Evolutionary conservation across 441 rosid genomes (phyloP), one percentile per base, ranked within the genome.

Genomic region (Gossypium davidsonii): DNA sequence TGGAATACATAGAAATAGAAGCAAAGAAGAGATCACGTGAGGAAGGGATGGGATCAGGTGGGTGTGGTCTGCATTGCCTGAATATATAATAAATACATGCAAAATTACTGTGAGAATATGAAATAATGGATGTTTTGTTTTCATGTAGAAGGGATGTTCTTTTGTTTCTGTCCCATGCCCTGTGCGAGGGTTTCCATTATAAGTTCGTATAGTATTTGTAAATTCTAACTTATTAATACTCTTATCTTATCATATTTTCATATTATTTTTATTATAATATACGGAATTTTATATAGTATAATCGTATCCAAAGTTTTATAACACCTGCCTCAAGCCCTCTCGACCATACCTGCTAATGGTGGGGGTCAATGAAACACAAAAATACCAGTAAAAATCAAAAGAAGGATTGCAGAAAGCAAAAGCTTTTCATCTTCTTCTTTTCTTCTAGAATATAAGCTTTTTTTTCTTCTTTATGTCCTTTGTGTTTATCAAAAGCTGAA

Each of bases 51-150:
- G 74, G 78, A 72, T 85, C 89, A 91, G 85, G 94, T 87, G 89
- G 58, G 44, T 58, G 17, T 11, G 87, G 86, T 71, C 82, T 62
- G 83, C 81, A 73, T 10, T n/a, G 20, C 14, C 3, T 25, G 37
- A 18, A 63, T 31, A 62, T 14, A 61, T 31, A 61, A 61, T 83
- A 63, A 48, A 70, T 79, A 70, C 83, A 82, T 85, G 86, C 86
- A 82, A 79, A 78, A 25, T 80, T 79, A 80, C 85, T 70, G 82
- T 72, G 84, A 72, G 82, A 72, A 58, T 25, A 58, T 79, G 86
- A 85, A 80, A 11, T 79, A 65, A 78, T 85, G 88, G 77, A 75
- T 66, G 78, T 81, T 85, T 85, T 84, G 86, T 81, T 79, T 83
- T 57, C 44, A 78, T 56, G 73, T 56, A 85, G 42, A 58, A 12